Percentiles rank a stretch among this genome's conserved stretches.
These are phyloP conservation scores for Discostella stelligera DNA, from an alignment of 352 stramenopile species.

Conservation along the genomic window DNA sequence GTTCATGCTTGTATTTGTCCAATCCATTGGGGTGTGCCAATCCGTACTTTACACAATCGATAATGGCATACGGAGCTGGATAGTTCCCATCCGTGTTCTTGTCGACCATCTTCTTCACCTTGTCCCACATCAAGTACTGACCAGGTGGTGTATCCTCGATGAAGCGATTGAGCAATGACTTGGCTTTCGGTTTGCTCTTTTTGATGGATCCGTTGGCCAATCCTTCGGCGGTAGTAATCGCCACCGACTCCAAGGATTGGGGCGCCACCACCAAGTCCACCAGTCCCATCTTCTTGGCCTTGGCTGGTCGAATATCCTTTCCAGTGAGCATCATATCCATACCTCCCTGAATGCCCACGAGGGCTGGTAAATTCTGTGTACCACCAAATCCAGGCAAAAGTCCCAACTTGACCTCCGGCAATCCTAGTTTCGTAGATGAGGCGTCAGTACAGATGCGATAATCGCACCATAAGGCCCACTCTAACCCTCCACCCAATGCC, in stretches of 20 bases:
- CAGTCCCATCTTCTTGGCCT: constrained; percentile 96
- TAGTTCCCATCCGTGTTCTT: constrained; percentile 98
- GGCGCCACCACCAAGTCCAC: constrained; percentile 90
- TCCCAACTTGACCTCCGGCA: constrained; percentile 97
- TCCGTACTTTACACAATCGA: constrained; percentile 89
- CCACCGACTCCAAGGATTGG: constrained; percentile 87
- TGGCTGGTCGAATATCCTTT: constrained; percentile 93
- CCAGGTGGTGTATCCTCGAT: constrained; percentile 93
- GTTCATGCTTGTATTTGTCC: constrained; percentile 89
- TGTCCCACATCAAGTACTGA: constrained; percentile 91
- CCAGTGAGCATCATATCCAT: constrained; percentile 98
- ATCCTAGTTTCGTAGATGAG: constrained; percentile 93
- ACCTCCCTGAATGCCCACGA: constrained; percentile 88
- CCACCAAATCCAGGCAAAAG: constrained; percentile 96
- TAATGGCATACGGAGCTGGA: constrained; percentile 92
- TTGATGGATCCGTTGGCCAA: constrained; percentile 90
- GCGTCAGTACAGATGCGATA: constrained; percentile 94
- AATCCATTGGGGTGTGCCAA: constrained; percentile 86
- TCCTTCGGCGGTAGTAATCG: constrained; percentile 87
- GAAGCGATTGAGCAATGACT: constrained; percentile 85
- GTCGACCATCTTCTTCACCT: constrained; percentile 92
- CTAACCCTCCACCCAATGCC: constrained; percentile 94
- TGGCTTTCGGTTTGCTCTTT: constrained; percentile 88
- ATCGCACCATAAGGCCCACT: constrained; percentile 96
- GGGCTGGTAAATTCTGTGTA: constrained; percentile 92